phyloP scores from a whole-genome alignment of 257 asterid genomes.

The Solanum piurae region DNA sequence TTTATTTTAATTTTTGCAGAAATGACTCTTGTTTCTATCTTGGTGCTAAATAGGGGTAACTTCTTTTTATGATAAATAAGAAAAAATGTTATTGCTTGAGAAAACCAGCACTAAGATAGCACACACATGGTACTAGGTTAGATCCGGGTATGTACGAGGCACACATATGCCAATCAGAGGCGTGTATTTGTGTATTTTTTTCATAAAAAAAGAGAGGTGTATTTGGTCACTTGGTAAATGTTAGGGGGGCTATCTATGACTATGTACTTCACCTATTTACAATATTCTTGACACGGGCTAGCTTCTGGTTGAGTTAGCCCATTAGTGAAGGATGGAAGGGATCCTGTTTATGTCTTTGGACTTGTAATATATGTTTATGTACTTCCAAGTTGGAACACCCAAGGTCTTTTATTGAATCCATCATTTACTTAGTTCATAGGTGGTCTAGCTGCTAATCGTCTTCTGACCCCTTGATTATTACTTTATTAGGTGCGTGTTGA shows the following conservation, averaged over 20 bases:
- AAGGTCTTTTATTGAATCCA: not conserved
- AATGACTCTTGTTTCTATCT: not conserved
- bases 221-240: not conserved
- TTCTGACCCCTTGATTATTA: conserved; percentile 8
- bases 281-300: not conserved
- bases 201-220: not conserved
- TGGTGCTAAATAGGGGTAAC: not conserved
- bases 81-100: not conserved
- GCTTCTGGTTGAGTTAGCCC: not conserved
- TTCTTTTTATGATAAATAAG: not conserved
- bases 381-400: not conserved
- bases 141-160: not conserved
- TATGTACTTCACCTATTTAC: not conserved
- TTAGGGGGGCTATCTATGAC: not conserved
- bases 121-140: not conserved
- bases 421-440: not conserved
- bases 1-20: not conserved
- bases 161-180: not conserved
- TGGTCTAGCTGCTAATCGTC: not conserved
- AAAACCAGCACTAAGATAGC: not conserved
- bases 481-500: conserved; percentile 80
- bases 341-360: not conserved
- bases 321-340: not conserved
- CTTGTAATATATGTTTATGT: not conserved
- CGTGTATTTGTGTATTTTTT: not conserved